These are phyloP conservation scores for Trichosporon sp. DNA, from an alignment of 1,284 basidiomycete species.

Conservation along the genomic window DNA sequence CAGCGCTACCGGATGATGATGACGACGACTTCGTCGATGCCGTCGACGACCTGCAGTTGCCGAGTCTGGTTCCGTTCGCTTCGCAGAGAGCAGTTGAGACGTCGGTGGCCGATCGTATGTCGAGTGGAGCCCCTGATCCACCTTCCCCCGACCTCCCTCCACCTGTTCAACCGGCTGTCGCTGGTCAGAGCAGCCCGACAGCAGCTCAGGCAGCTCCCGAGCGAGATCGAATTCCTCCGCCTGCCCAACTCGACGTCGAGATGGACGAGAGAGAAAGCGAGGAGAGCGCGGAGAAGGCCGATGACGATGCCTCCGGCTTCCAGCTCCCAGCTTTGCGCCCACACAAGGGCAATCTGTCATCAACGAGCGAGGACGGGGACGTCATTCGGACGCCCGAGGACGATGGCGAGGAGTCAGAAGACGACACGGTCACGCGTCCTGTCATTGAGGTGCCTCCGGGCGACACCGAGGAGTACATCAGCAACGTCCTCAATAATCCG, in stretches of 20 bases:
- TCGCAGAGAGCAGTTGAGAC: background rate
- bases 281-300: background rate
- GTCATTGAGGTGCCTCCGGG: background rate
- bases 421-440: conserved; percentile 7
- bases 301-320: background rate
- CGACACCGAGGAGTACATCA: conserved; percentile 3
- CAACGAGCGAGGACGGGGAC: background rate
- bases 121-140: background rate
- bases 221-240: background rate
- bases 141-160: background rate
- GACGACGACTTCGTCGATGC: background rate
- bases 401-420: background rate
- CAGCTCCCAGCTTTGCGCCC: background rate
- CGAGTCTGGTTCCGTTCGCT: background rate
- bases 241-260: background rate
- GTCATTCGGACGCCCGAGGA: background rate
- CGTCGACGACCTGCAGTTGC: background rate
- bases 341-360: background rate
- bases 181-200: background rate
- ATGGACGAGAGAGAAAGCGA: background rate
- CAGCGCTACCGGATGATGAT: background rate
- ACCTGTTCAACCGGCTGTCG: background rate
- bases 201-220: background rate
- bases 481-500: background rate
- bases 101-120: no score